Base-by-base conservation (phyloP, 140 eudicot species). In the Erigeron philadelphicus region DNA sequence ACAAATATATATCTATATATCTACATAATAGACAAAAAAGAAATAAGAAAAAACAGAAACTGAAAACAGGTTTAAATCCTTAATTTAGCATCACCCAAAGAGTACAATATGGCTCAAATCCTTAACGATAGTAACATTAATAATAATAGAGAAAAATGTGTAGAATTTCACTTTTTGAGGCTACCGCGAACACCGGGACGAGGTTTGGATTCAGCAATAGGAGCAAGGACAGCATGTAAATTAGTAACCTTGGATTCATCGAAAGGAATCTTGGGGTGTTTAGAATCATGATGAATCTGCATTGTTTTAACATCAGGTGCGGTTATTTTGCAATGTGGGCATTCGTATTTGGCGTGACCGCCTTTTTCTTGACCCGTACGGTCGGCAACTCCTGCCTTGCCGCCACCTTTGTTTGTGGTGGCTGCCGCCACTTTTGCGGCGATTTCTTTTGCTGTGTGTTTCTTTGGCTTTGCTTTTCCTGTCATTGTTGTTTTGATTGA, bases 201-300 rank as follows among this genome's bases (percentile, higher is more conserved):
- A 21, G 87, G 83, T 69, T 86, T 82, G 18, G 88, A 66, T 19
- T 78, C 83, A 0, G 74, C 49, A 45, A 11, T 81, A 0, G 79
- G 70, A 9, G 75, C 78, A 6, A 17, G 47, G n/a, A 46, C 60
- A 9, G 90, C 82, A 46, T 90, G 97, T 5, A 90, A 90, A 61
- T 90, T 90, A 18, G 71, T 80, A 71, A 88, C 42, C 82, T 88
- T 90, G 8, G 88, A 16, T 53, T 90, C 97, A 31, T 90, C 97
- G 47, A 79, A 90, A 5, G 95, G 94, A 31, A 90, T 54, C 85
- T 90, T 90, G 0, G 97, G 97, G 45, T 90, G 97, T 46, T 79
- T 80, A 0, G 97, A 85, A 9, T 90, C 97, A 57, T 90, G 97
- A 70, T 90, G 97, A 69, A 90, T 90, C 87, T 87, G 90, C 96